These are phyloP conservation scores for Striga hermonthica DNA, from an alignment of 305 asterid species.

Conservation along the genomic window DNA sequence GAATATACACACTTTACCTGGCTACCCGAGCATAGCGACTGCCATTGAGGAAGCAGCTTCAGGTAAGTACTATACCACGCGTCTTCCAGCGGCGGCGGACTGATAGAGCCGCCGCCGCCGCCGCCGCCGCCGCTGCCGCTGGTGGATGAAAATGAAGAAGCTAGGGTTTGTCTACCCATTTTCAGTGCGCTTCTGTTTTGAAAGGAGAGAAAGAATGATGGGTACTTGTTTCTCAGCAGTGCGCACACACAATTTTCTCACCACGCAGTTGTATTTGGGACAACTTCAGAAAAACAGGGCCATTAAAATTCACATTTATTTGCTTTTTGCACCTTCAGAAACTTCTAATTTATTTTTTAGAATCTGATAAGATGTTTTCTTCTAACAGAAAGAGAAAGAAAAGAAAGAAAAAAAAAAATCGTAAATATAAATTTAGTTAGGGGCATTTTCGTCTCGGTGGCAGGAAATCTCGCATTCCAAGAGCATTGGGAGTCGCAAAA, in stretches of 20 bases:
- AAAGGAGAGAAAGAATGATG: slow-evolving; percentile 7
- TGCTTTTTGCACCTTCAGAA: slow-evolving; percentile 14
- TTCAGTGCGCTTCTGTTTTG: background rate
- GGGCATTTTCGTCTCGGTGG: slow-evolving; percentile 24
- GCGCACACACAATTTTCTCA: slow-evolving; percentile 36
- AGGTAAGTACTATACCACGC: slow-evolving; percentile 62
- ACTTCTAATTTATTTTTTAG: background rate
- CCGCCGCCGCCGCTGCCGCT: slow-evolving; percentile 31
- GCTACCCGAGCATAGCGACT: slow-evolving; percentile 41
- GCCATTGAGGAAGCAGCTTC: slow-evolving; percentile 62
- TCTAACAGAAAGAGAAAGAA: background rate
- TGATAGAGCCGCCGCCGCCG: slow-evolving; percentile 31
- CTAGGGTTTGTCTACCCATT: slow-evolving; percentile 83
- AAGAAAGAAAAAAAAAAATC: too few species aligned
- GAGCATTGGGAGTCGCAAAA: slow-evolving; percentile 22
- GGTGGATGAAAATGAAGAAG: slow-evolving; percentile 59
- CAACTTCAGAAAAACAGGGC: background rate
- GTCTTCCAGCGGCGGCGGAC: slow-evolving; percentile 67
- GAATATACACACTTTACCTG: slow-evolving; percentile 40
- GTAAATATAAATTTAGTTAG: background rate
- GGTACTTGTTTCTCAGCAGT: slow-evolving; percentile 30
- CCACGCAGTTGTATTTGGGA: slow-evolving; percentile 29
- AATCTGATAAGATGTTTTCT: too few species aligned
- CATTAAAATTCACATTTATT: background rate
- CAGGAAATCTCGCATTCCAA: slow-evolving; percentile 20